Evolutionary conservation across 768 basidiomycete species (phyloP).

Genomic region (Collybia mongolica): DNA sequence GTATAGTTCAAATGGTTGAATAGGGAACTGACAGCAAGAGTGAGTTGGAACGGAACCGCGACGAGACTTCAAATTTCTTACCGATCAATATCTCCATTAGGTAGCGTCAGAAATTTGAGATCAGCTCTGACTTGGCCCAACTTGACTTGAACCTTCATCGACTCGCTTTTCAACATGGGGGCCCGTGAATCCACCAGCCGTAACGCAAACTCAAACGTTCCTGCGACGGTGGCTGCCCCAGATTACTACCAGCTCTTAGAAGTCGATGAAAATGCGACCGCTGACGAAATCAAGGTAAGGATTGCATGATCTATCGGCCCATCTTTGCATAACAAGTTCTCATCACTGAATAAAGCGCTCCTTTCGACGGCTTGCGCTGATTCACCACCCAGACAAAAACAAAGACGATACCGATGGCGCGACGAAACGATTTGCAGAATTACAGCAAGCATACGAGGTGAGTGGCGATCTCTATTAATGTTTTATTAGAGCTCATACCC

Average conservation of each 20-base stretch:
- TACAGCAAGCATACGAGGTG: conserved; percentile 97
- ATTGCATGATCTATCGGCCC: conserved; percentile 2
- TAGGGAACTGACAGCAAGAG: background rate
- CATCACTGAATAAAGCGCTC: conserved; percentile 51
- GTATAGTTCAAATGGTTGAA: no score
- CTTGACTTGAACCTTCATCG: background rate
- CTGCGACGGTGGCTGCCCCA: conserved; percentile 23
- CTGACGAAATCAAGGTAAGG: conserved; percentile 87
- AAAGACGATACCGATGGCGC: conserved; percentile 77
- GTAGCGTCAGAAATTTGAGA: background rate
- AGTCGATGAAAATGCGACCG: conserved; percentile 77
- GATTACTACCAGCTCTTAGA: conserved; percentile 86
- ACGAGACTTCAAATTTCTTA: no score
- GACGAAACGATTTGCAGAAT: conserved; percentile 78
- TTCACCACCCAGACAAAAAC: conserved; percentile 91
- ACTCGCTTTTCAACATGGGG: conserved; percentile 47
- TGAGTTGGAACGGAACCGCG: no score
- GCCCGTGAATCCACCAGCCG: conserved; percentile 61
- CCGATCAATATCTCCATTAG: no score
- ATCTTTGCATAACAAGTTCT: background rate
- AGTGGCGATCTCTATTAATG: conserved; percentile 15
- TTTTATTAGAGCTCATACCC: background rate
- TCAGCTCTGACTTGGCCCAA: no score
- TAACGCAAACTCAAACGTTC: conserved; percentile 14
- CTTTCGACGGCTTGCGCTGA: conserved; percentile 80